Evolutionary conservation across 108 stramenopile species (phyloP), one percentile per base, ranked within the genome.

Genomic region (Skeletonema tropicum): DNA sequence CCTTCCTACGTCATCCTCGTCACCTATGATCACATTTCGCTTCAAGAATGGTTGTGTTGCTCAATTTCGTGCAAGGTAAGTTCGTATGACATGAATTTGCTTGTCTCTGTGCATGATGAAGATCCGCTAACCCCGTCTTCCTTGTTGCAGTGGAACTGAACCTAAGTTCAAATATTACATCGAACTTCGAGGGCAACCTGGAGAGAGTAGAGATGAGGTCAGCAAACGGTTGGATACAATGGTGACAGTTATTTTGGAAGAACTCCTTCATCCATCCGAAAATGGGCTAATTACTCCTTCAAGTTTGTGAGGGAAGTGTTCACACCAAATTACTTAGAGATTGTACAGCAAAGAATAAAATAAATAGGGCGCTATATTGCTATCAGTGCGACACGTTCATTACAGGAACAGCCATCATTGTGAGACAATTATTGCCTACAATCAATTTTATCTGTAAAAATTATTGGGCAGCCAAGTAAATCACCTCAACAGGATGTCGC

Each of bases 161-260:
- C 98, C 98, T 19, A 99, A 99, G 74, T 96, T 99, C 85, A 99
- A 99, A 84, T 97, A 94, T 71, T 99, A 99, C 84, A 87, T 96
- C 41, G 98, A 99, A 82, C 80, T 95, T 74, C 70, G 82, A 64
- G 98, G 98, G 7, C 46, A 85, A 57, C 93, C 95, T 8, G 97
- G 96, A 0, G 84, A 87, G 25, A 70, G 78, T n/a, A 74, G 86
- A 65, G 86, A 84, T 31, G 84, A 87, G 19, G 69, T 82, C 13
- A 74, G 86, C 59, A 85, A 84, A 31, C 86, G 90, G 46, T 71
- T 98, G 45, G 48, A 71, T 21, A 69, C 74, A 36, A 87, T 96
- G 89, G 85, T 86, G 48, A 65, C 75, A 15, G 76, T 84, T 26
- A 57, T 96, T 11, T 57, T 98, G 32, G 86, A 97, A 21, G 88